Evolutionary conservation across 1,284 basidiomycete genomes (phyloP).

Genomic region (Hypsizygus ulmarius): DNA sequence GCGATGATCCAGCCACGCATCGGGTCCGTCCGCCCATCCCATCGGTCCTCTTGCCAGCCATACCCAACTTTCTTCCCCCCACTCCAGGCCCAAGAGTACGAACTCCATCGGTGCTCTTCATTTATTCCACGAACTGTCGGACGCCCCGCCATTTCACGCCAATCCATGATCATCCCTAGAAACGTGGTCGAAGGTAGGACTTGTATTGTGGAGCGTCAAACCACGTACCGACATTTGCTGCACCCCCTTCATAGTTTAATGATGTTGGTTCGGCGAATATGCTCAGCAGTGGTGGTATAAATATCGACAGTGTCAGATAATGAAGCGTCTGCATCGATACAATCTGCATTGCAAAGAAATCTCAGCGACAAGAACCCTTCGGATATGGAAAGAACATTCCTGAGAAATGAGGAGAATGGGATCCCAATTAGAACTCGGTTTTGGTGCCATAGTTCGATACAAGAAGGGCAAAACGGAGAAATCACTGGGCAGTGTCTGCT

Average conservation of each 20-base stretch:
- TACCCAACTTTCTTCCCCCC: conserved; percentile 68
- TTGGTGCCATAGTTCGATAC: conserved; percentile 28
- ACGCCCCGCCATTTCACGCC: conserved; percentile 89
- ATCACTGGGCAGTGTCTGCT: conserved; percentile 1
- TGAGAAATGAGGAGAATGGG: conserved; percentile 74
- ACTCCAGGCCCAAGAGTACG: conserved; percentile 72
- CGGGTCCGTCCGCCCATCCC: conserved; percentile 67
- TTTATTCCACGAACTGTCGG: conserved; percentile 67
- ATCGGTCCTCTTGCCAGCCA: conserved; percentile 47
- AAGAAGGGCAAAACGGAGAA: conserved; percentile 2
- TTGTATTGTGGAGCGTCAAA: neutral
- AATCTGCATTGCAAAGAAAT: conserved; percentile 54
- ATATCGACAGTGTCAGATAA: conserved; percentile 82
- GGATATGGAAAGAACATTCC: conserved; percentile 28
- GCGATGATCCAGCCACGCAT: conserved; percentile 87
- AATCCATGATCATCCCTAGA: conserved; percentile 91
- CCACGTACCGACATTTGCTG: conserved; percentile 71
- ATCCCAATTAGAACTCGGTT: conserved; percentile 60
- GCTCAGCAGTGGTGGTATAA: conserved; percentile 79
- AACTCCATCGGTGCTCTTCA: conserved; percentile 61
- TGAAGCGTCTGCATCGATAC: conserved; percentile 89
- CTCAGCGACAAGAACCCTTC: neutral
- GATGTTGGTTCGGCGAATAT: conserved; percentile 73
- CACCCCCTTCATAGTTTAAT: conserved; percentile 83
- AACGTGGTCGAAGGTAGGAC: neutral